Evolutionary conservation across 1,139 yeast species (phyloP), one percentile per base, ranked within the genome.

Genomic region (Geotrichum candidum): DNA sequence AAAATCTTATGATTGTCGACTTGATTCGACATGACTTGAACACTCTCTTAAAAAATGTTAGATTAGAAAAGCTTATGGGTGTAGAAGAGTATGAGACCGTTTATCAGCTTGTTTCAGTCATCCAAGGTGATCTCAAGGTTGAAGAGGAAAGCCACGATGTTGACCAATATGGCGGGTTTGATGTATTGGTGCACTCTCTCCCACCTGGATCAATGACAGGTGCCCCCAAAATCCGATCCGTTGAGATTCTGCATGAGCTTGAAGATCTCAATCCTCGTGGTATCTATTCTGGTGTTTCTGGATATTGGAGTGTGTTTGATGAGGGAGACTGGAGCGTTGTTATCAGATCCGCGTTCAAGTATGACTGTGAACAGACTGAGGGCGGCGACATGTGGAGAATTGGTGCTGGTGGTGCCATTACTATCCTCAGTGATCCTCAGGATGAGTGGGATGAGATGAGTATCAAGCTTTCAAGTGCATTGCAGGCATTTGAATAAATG

Each of bases 141-240:
- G 48, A 33, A 5, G 53, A 48, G 18, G 51, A 18, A 5, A 29
- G 15, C 5, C 48, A 41, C 9, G 3, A 41, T 23, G 22, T 23
- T 41, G 41, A 35, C 15, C 38, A 46, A 25, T 86, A 82, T 69
- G 78, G 81, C 35, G 99, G 98, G 0, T 78, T 91, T 52, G 98
- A 94, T 71, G 78, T 92, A 5, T 78, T 94, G 23, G 82, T 85
- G 29, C 84, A 84, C 63, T 85, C 97, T 0, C 77, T 95, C 48
- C 99, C 99, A 1, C 97, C 99, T 0, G 99, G 99, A 0, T 92
- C 98, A 1, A 95, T 95, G 99, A 95, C 99, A 0, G 99, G 99
- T 2, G 99, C 99, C 0, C 99, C 99, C 1, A 95, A 95, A 76
- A 88, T 87, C 69, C 81, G 97, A 63, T 90, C 97, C 0, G 96